Evolutionary conservation across 257 asterid genomes (phyloP).

Genomic region (Mentha longifolia): DNA sequence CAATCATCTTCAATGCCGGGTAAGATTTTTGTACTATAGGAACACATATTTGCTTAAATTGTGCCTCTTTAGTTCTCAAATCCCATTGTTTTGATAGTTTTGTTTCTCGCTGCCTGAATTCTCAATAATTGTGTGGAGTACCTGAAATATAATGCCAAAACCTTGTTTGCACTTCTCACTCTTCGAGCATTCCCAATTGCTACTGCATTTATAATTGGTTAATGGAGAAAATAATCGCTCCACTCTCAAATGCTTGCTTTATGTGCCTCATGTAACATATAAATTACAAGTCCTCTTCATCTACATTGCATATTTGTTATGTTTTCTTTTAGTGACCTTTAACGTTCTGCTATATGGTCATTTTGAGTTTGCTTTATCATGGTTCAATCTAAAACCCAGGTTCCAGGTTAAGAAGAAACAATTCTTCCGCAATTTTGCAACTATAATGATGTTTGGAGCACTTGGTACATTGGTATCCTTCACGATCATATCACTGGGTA

Average conservation of each 20-base stretch:
- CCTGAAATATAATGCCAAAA: too few relatives aligned
- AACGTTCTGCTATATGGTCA: conserved; percentile 27
- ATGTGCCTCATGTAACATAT: too few relatives aligned
- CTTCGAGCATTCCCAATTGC: too few relatives aligned
- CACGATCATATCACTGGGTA: conserved; percentile 81
- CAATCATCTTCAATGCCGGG: conserved; percentile 82
- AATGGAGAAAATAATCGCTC: background rate
- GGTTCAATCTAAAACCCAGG: conserved; percentile 52
- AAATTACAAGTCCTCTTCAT: too few relatives aligned
- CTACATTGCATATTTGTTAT: background rate
- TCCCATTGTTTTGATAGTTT: background rate
- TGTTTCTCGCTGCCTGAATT: background rate
- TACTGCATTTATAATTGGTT: too few relatives aligned
- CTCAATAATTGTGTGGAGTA: background rate
- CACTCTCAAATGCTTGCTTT: background rate
- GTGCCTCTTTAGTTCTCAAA: conserved; percentile 15
- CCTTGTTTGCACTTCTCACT: too few relatives aligned
- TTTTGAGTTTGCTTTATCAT: conserved; percentile 31
- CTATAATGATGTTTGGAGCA: conserved; percentile 89
- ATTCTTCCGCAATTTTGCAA: conserved; percentile 91
- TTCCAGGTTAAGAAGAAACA: conserved; percentile 98
- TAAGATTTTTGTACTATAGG: conserved; percentile 29
- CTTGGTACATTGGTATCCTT: conserved; percentile 93
- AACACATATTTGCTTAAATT: conserved; percentile 5
- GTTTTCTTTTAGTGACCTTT: conserved; percentile 12